phyloP scores from a whole-genome alignment of 768 basidiomycete genomes.

The Termitomyces titanicus region DNA sequence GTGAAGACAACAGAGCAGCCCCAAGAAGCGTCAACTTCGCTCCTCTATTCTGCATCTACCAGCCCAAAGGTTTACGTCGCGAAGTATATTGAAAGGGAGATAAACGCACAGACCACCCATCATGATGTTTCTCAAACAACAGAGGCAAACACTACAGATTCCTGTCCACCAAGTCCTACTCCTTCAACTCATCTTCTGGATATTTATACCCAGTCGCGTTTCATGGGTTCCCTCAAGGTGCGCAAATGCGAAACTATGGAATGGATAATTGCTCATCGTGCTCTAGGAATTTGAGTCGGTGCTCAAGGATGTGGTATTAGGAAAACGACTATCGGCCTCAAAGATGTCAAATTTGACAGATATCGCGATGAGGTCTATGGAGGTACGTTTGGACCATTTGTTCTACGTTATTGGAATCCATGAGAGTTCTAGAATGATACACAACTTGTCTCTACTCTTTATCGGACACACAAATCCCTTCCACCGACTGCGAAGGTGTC shows the following conservation, averaged over 20 bases:
- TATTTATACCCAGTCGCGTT: constrained; percentile 11
- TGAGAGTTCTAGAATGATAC: constrained; percentile 64
- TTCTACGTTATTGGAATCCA: background rate
- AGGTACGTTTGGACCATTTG: constrained; percentile 44
- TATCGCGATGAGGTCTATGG: constrained; percentile 71
- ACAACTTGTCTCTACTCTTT: constrained; percentile 83
- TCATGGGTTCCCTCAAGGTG: constrained; percentile 43
- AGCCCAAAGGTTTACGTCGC: constrained; percentile 23
- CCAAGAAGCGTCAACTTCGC: constrained; percentile 75
- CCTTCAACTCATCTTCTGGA: constrained; percentile 10
- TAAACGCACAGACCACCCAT: constrained; percentile 22
- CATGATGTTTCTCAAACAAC: constrained; percentile 16
- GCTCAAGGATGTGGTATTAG: constrained; percentile 77
- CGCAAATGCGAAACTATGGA: constrained; percentile 7
- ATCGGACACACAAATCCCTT: constrained; percentile 83
- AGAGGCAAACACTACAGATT: constrained; percentile 28
- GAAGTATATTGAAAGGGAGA: background rate
- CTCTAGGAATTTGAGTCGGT: constrained; percentile 74
- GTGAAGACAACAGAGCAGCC: constrained; percentile 57
- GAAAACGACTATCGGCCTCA: constrained; percentile 82
- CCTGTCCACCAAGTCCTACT: constrained; percentile 8
- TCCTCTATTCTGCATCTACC: constrained; percentile 52
- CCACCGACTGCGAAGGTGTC: constrained; percentile 67
- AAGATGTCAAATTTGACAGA: constrained; percentile 80
- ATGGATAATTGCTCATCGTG: constrained; percentile 3